Base-by-base conservation (phyloP, 805 yeast genomes). In the Pichia thaimueangensis region DNA sequence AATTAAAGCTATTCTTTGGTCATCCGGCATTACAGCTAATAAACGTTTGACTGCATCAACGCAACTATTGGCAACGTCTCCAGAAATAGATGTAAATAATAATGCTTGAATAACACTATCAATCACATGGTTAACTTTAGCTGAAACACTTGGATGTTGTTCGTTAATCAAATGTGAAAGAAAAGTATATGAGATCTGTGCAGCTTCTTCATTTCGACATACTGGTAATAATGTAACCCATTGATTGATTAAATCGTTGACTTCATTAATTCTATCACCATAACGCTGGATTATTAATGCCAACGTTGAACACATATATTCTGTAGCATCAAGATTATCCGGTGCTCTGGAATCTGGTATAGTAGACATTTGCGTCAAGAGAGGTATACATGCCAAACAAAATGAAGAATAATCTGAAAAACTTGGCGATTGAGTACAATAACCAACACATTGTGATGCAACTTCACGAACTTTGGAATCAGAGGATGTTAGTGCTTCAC, bases 161-260 rank as follows among this genome's bases (percentile, higher is more conserved):
- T 71, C 72, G 39, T 80, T 81, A 32, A 88, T 81, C 55, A 89
- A 68, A 47, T 82, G 83, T 8, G 80, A 67, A 50, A 89, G 68
- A 58, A 86, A 89, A 52, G 73, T 70, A 65, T 87, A 93, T 16
- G 86, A 79, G 60, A 73, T 86, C 13, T 87, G 79, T 4, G 97
- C 97, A 5, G 95, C 95, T 51, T 85, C 93, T 32, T 79, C 83
- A 60, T 93, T 97, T 52, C 78, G 83, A 19, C 80, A 63, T 32
- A 91, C 74, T 19, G 97, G 98, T 51, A 93, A 74, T 10, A 86
- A 73, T 47, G 73, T 72, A 41, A 93, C 67, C 97, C 97, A 93
- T 47, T 74, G 82, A 24, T 70, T 73, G 37, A 86, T 67, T 21
- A 85, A 74, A 21, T 73, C 69, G 48, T 82, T 77, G 44, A 78